Evolutionary conservation across 495 filamentous ascomycete genomes (phyloP).

Genomic region (Hyaloscypha finlandica): DNA sequence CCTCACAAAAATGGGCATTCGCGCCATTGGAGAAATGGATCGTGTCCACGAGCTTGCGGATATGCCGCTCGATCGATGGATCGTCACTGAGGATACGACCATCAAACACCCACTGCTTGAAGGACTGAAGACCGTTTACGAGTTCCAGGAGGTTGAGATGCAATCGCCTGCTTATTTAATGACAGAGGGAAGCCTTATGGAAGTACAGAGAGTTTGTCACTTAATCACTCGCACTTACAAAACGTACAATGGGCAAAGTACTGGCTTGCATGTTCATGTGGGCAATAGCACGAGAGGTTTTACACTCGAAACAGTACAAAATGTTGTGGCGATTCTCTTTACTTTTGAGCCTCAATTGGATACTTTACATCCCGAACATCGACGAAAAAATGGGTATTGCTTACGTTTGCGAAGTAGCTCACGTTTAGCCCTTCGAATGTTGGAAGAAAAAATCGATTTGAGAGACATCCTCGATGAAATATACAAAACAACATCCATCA

Average conservation of each 20-base stretch:
- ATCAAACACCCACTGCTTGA: background rate
- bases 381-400: background rate
- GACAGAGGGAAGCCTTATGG: background rate
- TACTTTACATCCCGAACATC: background rate
- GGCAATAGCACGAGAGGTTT: background rate
- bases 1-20: background rate
- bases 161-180: background rate
- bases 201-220: background rate
- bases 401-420: background rate
- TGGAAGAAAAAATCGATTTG: background rate
- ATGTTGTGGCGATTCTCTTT: background rate
- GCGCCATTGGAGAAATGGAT: background rate
- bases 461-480: background rate
- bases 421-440: background rate
- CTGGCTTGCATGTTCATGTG: background rate
- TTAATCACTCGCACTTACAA: background rate
- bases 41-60: background rate
- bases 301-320: background rate
- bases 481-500: background rate
- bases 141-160: background rate
- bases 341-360: background rate
- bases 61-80: background rate
- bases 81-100: background rate
- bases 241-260: background rate
- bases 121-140: background rate